Base-by-base conservation (phyloP, 345 rosid genomes). In the Litchi chinensis region DNA sequence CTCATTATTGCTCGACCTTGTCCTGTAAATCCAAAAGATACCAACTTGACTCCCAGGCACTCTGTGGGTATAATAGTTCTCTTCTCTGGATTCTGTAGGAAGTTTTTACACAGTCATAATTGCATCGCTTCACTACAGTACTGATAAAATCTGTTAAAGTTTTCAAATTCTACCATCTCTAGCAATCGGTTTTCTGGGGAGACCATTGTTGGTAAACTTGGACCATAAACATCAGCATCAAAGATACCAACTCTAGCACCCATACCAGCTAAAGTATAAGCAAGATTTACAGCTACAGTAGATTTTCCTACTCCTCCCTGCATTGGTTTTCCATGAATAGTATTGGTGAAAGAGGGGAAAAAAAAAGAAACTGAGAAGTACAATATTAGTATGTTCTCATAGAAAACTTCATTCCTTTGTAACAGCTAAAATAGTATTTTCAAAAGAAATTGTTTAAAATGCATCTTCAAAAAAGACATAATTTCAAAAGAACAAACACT, bases 301-400 rank as follows among this genome's bases (percentile, higher is more conserved):
- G 98, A 95, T 87, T 95, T 95, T 26, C 98, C 98, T 52, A 95
- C 98, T 68, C 98, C 98, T 83, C 98, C 98, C 98, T 95, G 95
- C 83, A 92, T 83, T 65, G 65, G 73, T 88, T 87, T 86, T 86
- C 77, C 81, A 86, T 87, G 77, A 77, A 78, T 68, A 73, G 54
- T 52, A 85, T 84, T 86, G 78, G 83, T 79, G 70, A 79, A 66
- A 83, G 68, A 76, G 81, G 66, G 56, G 56, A 76, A 69, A 73
- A 69, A 73, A 63, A 57, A 77, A 69, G 59, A 62, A 48, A 46
- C 19, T 41, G 62, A 76, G 60, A 15, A 26, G 7, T 68, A 59
- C 40, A 21, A 76, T 46, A 54, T 63, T 81, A 32, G 28, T 67
- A 26, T 19, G 52, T 76, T 46, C 50, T 50, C 3, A 3, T 21